Conservation (phyloP, 768 basidiomycete genomes). For the Russula olivacea region DNA sequence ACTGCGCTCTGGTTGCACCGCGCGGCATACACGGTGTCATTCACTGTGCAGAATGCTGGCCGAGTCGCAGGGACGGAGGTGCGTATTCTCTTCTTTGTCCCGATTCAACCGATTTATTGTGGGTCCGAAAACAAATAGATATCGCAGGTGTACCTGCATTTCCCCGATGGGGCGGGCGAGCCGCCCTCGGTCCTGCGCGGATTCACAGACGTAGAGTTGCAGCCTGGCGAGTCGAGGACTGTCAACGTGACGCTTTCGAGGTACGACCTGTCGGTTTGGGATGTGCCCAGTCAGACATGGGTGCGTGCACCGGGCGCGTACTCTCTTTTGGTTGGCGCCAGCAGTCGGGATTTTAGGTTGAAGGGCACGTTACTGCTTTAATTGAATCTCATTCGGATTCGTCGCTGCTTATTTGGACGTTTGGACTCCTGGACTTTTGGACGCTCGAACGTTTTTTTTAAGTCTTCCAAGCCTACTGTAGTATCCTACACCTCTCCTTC, state of each 20-base stretch:
- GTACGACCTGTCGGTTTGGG: slow-evolving; percentile 32
- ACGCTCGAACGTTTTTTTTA: too few relatives aligned
- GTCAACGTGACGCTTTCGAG: slow-evolving; percentile 26
- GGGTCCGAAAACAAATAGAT: slow-evolving; percentile 37
- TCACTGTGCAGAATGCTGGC: slow-evolving; percentile 64
- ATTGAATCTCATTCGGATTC: background rate
- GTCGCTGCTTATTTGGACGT: too few relatives aligned
- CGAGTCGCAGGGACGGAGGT: slow-evolving; percentile 57
- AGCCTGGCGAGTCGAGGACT: slow-evolving; percentile 24
- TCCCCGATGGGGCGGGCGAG: slow-evolving; percentile 55
- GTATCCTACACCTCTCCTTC: too few relatives aligned
- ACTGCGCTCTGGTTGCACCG: slow-evolving; percentile 68
- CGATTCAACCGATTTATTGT: background rate
- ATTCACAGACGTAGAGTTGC: slow-evolving; percentile 26
- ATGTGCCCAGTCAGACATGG: slow-evolving; percentile 35
- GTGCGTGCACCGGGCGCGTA: slow-evolving; percentile 31
- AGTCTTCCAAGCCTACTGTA: too few relatives aligned
- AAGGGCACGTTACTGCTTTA: slow-evolving; percentile 2
- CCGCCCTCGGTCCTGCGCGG: slow-evolving; percentile 57
- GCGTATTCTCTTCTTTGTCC: background rate
- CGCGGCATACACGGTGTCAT: slow-evolving; percentile 56
- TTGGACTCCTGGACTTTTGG: too few relatives aligned
- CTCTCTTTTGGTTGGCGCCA: slow-evolving; percentile 32
- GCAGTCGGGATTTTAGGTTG: slow-evolving; percentile 22
- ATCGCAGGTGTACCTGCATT: slow-evolving; percentile 73